phyloP scores from a whole-genome alignment of 345 rosid genomes.

The Salix viminalis region DNA sequence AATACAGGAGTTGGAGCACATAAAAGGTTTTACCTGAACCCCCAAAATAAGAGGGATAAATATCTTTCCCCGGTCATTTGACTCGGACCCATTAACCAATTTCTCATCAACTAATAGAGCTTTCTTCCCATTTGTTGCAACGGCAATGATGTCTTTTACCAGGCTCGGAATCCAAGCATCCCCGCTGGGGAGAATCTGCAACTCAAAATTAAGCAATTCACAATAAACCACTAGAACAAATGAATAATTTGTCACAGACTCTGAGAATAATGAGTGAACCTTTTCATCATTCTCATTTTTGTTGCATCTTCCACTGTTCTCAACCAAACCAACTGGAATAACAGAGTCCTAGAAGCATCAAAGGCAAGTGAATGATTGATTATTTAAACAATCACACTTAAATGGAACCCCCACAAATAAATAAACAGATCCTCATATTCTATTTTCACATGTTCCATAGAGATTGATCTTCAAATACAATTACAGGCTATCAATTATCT shows the following conservation, averaged over 20 bases:
- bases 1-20: conserved; percentile 1
- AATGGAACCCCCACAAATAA: background rate
- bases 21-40: conserved; percentile 46
- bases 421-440: background rate
- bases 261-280: conserved; percentile 33
- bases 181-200: conserved; percentile 65
- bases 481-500: background rate
- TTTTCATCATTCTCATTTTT: conserved; percentile 73
- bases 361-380: background rate
- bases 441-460: background rate
- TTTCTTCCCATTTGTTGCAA: conserved; percentile 56
- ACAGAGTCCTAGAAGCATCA: conserved; percentile 41
- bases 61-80: conserved; percentile 61
- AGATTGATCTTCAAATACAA: background rate
- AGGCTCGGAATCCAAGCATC: conserved; percentile 64
- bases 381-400: background rate
- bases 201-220: background rate
- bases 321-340: conserved; percentile 59
- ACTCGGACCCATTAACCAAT: conserved; percentile 66
- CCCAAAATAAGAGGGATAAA: conserved; percentile 56
- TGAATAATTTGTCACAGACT: background rate
- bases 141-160: conserved; percentile 55
- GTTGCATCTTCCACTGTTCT: conserved; percentile 84
- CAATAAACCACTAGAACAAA: background rate
- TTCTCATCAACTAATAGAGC: conserved; percentile 57